Base-by-base conservation (phyloP, 78 protist species). In the Cavenderia fasciculata region DNA sequence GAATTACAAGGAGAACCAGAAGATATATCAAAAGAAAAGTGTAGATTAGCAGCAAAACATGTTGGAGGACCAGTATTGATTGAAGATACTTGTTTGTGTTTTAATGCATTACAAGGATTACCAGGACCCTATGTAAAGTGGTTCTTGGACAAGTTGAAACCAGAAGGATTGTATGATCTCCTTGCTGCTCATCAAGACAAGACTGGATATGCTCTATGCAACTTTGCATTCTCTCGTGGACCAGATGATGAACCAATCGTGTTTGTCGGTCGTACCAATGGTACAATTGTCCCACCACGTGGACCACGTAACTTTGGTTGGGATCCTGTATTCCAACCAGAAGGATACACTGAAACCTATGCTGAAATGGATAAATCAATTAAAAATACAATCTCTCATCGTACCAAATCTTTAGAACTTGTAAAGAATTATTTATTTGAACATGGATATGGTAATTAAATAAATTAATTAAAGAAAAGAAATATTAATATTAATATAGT, bases 31-130 rank as follows among this genome's bases (percentile, higher is more conserved):
- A 33, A 41, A 18, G 96, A 95, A 43, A 96, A 96, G 78, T 94
- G 96, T 88, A 31, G 57, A 38, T 51, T 94, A 0, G 98, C 98
- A 1, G 98, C 96, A 34, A 52, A 47, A 63, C 68, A 95, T 68
- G 96, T 93, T 14, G 57, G 74, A 19, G 97, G 96, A 18, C 98
- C 98, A 0, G 98, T 96, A 59, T 57, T 97, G 8, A 73, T 86
- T 7, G 99, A 99, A 40, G 99, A 99, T 88, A 97, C 99, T 10
- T 92, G 95, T 29, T 96, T 99, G 33, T 98, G 99, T 78, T 98
- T 96, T 94, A 97, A 97, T 65, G 99, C 99, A 10, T 68, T 98
- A 31, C 41, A 82, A 21, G 99, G 99, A 4, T 85, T 98, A 33
- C 99, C 99, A 8, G 99, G 99, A 4, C 98, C 98, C 18, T 82